Percentiles rank a stretch among this genome's conserved stretches.
These are phyloP conservation scores for Guadua angustifolia DNA, from an alignment of 176 grass and related monocot genomes.

Conservation along the genomic window DNA sequence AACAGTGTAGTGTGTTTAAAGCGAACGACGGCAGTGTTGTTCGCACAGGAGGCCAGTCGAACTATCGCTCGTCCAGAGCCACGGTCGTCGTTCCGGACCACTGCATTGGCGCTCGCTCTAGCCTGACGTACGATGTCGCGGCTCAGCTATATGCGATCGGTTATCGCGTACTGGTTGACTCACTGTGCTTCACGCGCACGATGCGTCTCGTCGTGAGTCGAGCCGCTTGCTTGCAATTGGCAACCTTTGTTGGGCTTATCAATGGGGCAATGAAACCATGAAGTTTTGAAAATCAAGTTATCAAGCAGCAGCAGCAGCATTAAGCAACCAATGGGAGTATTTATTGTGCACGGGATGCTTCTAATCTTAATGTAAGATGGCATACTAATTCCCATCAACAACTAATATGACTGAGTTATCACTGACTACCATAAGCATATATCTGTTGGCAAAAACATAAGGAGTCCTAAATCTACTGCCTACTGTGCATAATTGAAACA, in stretches of 20 bases:
- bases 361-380: background rate
- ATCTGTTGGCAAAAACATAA: constrained; percentile 18
- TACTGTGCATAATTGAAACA: background rate
- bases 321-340: background rate
- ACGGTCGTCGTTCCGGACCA: too few species aligned
- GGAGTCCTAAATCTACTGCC: background rate
- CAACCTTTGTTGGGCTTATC: background rate
- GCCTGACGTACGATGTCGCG: too few species aligned
- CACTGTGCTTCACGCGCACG: too few species aligned
- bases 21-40: too few species aligned
- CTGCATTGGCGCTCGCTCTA: too few species aligned
- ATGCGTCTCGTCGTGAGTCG: too few species aligned
- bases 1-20: too few species aligned
- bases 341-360: background rate
- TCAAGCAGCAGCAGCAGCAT: background rate
- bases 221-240: constrained; percentile 1
- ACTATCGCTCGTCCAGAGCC: too few species aligned
- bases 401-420: constrained; percentile 7
- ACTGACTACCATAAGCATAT: background rate
- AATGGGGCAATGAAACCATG: constrained; percentile 7
- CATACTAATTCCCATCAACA: background rate
- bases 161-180: too few species aligned
- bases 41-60: too few species aligned
- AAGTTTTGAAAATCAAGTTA: background rate
- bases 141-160: too few species aligned